These are phyloP conservation scores for Naganishia vaughanmartiniae DNA, from an alignment of 768 basidiomycete species.

Conservation along the genomic window DNA sequence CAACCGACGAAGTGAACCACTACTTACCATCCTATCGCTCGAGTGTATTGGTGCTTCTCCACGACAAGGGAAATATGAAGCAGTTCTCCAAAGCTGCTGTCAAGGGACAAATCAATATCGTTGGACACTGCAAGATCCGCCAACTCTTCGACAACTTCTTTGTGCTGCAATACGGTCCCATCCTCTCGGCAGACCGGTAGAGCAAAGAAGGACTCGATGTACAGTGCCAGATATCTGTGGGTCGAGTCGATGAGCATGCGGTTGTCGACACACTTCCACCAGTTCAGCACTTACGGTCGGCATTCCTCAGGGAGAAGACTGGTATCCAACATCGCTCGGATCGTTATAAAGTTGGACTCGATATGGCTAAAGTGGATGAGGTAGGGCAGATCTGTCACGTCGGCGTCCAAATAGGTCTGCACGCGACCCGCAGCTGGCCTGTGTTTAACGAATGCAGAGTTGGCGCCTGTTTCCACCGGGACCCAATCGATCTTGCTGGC, in stretches of 20 bases:
- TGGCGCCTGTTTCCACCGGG: slow-evolving; percentile 60
- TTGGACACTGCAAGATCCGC: slow-evolving; percentile 87
- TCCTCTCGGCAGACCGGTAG: slow-evolving; percentile 70
- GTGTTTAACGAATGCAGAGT: slow-evolving; percentile 38
- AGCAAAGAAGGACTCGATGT: slow-evolving; percentile 81
- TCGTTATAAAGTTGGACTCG: slow-evolving; percentile 86
- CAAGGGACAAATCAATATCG: slow-evolving; percentile 66
- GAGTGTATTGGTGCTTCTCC: slow-evolving; percentile 72
- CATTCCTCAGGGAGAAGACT: slow-evolving; percentile 68
- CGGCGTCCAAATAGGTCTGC: slow-evolving; percentile 63
- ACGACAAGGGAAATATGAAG: slow-evolving; percentile 78
- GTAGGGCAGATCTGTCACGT: slow-evolving; percentile 71
- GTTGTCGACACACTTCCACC: not conserved
- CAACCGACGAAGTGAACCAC: not conserved
- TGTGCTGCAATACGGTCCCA: slow-evolving; percentile 68
- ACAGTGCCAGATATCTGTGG: slow-evolving; percentile 66
- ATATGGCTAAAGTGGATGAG: slow-evolving; percentile 93
- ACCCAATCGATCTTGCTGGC: slow-evolving; percentile 87
- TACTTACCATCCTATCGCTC: slow-evolving; percentile 71
- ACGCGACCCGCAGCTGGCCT: slow-evolving; percentile 53
- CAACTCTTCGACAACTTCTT: slow-evolving; percentile 84
- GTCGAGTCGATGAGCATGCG: not conserved
- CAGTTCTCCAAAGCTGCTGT: slow-evolving; percentile 66
- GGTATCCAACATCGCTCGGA: slow-evolving; percentile 76
- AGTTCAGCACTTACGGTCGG: slow-evolving; percentile 74